phyloP scores from a whole-genome alignment of 208 protist species.

The Porcisia hertigi region DNA sequence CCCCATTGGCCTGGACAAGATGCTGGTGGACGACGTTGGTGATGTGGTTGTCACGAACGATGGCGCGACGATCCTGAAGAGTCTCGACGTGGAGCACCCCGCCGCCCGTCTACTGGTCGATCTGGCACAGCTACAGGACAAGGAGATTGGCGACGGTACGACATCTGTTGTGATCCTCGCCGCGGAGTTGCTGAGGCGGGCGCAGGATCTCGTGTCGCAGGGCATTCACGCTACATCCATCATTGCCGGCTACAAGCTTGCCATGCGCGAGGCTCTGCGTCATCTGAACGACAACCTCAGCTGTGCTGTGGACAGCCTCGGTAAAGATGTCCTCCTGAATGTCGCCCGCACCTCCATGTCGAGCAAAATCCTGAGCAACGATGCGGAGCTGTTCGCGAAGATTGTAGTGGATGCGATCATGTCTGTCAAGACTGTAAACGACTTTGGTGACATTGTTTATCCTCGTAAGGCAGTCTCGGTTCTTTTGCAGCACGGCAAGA shows the following conservation, averaged over 20 bases:
- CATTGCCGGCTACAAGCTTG: conserved; percentile 99
- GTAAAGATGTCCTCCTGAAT: conserved; percentile 96
- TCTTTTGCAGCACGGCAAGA: conserved; percentile 98
- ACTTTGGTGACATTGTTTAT: conserved; percentile 95
- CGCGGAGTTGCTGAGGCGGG: conserved; percentile 98
- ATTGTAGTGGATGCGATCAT: conserved; percentile 94
- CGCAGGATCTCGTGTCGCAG: conserved; percentile 96
- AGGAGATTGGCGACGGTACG: conserved; percentile 99
- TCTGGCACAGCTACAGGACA: conserved; percentile 98
- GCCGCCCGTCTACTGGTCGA: conserved; percentile 98
- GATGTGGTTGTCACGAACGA: conserved; percentile 99
- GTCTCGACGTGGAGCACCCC: conserved; percentile 95
- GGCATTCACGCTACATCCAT: conserved; percentile 99
- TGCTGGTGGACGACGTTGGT: conserved; percentile 99
- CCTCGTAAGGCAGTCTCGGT: conserved; percentile 98
- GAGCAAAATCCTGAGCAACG: conserved; percentile 98
- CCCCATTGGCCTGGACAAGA: conserved; percentile 99
- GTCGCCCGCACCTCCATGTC: conserved; percentile 99
- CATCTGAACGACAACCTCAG: conserved; percentile 95
- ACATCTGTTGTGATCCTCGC: conserved; percentile 99
- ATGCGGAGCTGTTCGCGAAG: conserved; percentile 98
- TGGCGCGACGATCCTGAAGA: conserved; percentile 97
- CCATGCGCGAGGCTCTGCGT: conserved; percentile 94
- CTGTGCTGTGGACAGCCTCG: conserved; percentile 87
- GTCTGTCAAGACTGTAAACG: conserved; percentile 92